Evolutionary conservation across 2,329 filamentous ascomycete species (phyloP).

Genomic region (Fusarium domesticum): DNA sequence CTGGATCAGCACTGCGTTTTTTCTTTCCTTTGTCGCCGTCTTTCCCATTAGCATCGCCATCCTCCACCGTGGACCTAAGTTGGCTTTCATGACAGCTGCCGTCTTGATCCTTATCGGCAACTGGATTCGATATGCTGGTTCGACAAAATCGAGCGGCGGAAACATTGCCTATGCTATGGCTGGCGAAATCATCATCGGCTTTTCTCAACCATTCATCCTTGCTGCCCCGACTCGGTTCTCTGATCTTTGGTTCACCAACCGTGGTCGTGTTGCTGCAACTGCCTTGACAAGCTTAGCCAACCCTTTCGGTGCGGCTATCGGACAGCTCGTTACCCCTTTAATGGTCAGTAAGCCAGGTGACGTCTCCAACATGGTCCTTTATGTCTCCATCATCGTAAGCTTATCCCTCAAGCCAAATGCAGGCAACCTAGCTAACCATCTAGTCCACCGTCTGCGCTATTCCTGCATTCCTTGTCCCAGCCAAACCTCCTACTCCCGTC

Average conservation of each 20-base stretch:
- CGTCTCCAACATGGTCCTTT: conserved; percentile 79
- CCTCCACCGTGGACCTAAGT: conserved; percentile 76
- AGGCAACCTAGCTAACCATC: conserved; percentile 12
- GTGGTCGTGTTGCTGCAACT: conserved; percentile 81
- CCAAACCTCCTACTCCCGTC: conserved; percentile 71
- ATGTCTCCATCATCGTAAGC: conserved; percentile 75
- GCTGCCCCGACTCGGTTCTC: conserved; percentile 87
- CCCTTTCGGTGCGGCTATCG: conserved; percentile 83
- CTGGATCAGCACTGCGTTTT: conserved; percentile 85
- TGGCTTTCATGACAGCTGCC: conserved; percentile 70
- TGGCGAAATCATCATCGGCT: conserved; percentile 84
- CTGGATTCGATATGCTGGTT: conserved; percentile 85
- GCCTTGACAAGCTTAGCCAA: conserved; percentile 83
- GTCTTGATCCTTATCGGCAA: conserved; percentile 76
- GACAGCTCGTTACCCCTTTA: conserved; percentile 80
- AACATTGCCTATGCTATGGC: conserved; percentile 78
- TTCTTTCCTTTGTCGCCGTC: conserved; percentile 76
- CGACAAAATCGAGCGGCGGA: conserved; percentile 51
- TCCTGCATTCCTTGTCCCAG: conserved; percentile 79
- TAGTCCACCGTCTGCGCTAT: conserved; percentile 52
- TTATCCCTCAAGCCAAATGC: neutral
- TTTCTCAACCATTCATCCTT: conserved; percentile 89
- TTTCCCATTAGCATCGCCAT: conserved; percentile 73
- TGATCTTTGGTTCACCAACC: conserved; percentile 89
- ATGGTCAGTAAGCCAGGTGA: conserved; percentile 63